Percentiles rank a stretch among this genome's conserved stretches.
Conservation (phyloP, 2,329 filamentous ascomycete genomes). For the Colletotrichum paranaense region DNA sequence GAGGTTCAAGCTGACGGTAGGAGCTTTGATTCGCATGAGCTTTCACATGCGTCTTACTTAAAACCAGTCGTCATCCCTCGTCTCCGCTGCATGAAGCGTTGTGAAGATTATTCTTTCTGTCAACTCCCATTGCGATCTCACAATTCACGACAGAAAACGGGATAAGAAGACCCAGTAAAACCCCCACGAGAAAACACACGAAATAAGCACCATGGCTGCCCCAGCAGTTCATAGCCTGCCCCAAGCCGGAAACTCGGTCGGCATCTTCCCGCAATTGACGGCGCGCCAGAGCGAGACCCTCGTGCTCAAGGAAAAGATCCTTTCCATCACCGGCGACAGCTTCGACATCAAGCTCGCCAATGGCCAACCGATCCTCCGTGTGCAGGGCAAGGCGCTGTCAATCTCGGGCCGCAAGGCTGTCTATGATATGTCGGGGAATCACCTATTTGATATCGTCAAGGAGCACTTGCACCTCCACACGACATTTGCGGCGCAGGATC, state of each 20-base stretch:
- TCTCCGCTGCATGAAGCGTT: no score
- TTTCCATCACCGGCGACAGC: constrained; percentile 72
- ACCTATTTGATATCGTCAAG: constrained; percentile 69
- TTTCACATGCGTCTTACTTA: background rate
- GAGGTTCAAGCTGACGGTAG: background rate
- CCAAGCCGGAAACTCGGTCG: constrained; percentile 46
- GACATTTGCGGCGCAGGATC: constrained; percentile 62
- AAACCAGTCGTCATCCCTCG: background rate
- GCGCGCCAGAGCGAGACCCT: constrained; percentile 58
- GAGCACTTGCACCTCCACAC: constrained; percentile 62
- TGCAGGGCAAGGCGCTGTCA: constrained; percentile 65
- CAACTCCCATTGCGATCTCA: background rate
- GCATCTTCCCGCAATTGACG: constrained; percentile 53
- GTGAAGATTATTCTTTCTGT: no score
- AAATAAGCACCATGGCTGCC: background rate
- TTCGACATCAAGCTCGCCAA: constrained; percentile 70
- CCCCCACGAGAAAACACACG: background rate
- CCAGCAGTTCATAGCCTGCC: constrained; percentile 37
- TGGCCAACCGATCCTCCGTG: constrained; percentile 64
- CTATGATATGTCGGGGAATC: constrained; percentile 61
- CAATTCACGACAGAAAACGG: no score
- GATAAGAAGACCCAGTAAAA: background rate
- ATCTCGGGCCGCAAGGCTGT: constrained; percentile 67
- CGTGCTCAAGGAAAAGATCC: constrained; percentile 69
- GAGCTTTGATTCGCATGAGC: background rate